Evolutionary conservation across 805 yeast species (phyloP).

Genomic region (Dipodascopsis uninucleata): DNA sequence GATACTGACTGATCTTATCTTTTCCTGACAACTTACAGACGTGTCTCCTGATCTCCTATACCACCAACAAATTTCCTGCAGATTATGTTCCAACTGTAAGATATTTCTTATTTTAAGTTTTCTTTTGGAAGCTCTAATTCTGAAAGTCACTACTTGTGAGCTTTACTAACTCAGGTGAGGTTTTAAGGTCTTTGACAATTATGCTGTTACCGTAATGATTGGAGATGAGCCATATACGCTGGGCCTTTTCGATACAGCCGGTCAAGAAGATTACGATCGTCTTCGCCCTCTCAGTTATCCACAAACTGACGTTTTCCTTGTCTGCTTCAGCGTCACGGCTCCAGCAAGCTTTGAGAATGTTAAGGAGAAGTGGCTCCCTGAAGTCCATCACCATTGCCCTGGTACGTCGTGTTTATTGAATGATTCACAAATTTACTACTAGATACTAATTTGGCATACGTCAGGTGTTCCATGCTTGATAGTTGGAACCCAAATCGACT

Average conservation of each 20-base stretch:
- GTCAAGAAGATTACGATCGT: constrained; percentile 98
- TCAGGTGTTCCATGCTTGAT: constrained; percentile 88
- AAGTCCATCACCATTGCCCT: constrained; percentile 96
- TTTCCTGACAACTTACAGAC: no score
- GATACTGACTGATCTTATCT: no score
- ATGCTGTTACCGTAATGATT: constrained; percentile 90
- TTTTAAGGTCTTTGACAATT: constrained; percentile 37
- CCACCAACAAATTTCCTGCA: constrained; percentile 95
- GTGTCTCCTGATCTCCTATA: constrained; percentile 89
- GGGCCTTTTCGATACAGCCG: constrained; percentile 98
- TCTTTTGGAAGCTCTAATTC: background rate
- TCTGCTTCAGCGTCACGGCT: constrained; percentile 93
- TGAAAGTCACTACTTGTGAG: background rate
- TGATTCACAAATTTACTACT: background rate
- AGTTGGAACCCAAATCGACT: constrained; percentile 95
- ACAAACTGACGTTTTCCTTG: constrained; percentile 92
- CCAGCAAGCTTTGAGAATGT: constrained; percentile 98
- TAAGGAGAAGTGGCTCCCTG: constrained; percentile 98
- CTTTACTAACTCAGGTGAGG: no score
- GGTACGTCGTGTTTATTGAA: constrained; percentile 11
- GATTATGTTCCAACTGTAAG: constrained; percentile 99
- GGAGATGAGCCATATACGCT: constrained; percentile 98
- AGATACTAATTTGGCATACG: background rate
- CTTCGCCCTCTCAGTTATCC: constrained; percentile 95
- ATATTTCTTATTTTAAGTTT: constrained; percentile 50